Conservation (phyloP, 306 rosid species). For the Sechiopsis laciniata region DNA sequence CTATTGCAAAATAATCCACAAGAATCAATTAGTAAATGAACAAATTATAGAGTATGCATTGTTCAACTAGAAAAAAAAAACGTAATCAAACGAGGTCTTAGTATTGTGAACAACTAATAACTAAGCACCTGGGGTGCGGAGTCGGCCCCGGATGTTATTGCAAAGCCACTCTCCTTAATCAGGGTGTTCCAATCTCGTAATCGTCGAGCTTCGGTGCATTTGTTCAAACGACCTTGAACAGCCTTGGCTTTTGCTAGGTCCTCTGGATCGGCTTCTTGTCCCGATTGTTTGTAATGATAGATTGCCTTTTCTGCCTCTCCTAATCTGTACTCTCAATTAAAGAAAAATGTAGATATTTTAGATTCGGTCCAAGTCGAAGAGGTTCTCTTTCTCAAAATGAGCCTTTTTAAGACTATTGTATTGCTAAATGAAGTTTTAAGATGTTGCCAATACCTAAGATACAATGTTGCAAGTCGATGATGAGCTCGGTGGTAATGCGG, state of each 20-base stretch:
- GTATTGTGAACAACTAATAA: not conserved
- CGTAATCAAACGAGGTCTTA: not conserved
- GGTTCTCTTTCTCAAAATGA: no score
- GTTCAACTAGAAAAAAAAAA: not conserved
- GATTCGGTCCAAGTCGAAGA: no score
- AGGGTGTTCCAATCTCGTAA: slow-evolving; percentile 78
- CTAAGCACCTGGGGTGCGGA: slow-evolving; percentile 68
- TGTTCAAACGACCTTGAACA: slow-evolving; percentile 51
- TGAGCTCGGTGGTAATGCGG: slow-evolving; percentile 86
- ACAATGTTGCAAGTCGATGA: slow-evolving; percentile 68
- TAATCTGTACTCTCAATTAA: slow-evolving; percentile 38
- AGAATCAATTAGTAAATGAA: slow-evolving; percentile 1
- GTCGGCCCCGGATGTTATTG: slow-evolving; percentile 58
- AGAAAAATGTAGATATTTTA: not conserved
- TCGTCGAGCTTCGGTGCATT: slow-evolving; percentile 69
- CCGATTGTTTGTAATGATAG: slow-evolving; percentile 72
- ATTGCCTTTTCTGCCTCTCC: slow-evolving; percentile 71
- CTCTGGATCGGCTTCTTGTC: slow-evolving; percentile 75
- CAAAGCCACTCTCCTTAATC: slow-evolving; percentile 34
- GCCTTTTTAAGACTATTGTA: no score
- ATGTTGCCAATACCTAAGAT: slow-evolving; percentile 43
- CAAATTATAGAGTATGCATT: not conserved
- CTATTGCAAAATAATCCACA: slow-evolving; percentile 31
- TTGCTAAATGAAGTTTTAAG: not conserved
- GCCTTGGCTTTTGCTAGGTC: slow-evolving; percentile 57